A percentile compares a stretch with the other conserved stretches of the same genome.
These are phyloP conservation scores for Ploettnerulaceae sp. DNA, from an alignment of 2,329 filamentous ascomycete genomes.

Conservation along the genomic window DNA sequence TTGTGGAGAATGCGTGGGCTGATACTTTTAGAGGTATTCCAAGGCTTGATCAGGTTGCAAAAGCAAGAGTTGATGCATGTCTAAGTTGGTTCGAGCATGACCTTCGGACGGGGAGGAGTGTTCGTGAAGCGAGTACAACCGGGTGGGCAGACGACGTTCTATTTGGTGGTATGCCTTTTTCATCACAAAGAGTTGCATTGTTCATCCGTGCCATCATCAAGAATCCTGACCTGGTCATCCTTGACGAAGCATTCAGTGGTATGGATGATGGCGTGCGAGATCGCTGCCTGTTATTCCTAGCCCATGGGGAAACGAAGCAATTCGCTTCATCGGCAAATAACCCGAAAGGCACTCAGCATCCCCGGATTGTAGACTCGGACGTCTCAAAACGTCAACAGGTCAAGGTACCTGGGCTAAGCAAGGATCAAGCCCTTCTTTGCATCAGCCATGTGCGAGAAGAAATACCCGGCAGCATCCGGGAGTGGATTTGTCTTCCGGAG, in stretches of 20 bases:
- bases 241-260: slow-evolving; percentile 84
- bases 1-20: slow-evolving; percentile 83
- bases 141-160: slow-evolving; percentile 63
- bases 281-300: slow-evolving; percentile 79
- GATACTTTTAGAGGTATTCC: slow-evolving; percentile 77
- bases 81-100: slow-evolving; percentile 76
- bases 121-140: slow-evolving; percentile 9
- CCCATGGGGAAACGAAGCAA: slow-evolving; percentile 52
- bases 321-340: slow-evolving; percentile 22
- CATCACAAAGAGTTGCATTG: slow-evolving; percentile 76
- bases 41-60: slow-evolving; percentile 52
- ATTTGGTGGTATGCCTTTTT: slow-evolving; percentile 74
- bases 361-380: slow-evolving; percentile 42
- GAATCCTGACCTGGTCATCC: slow-evolving; percentile 72
- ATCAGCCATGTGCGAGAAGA: slow-evolving; percentile 90
- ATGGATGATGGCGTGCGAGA: slow-evolving; percentile 80
- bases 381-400: slow-evolving; percentile 41
- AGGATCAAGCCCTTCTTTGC: slow-evolving; percentile 78
- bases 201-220: slow-evolving; percentile 81
- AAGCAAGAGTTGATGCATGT: slow-evolving; percentile 59
- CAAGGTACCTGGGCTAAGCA: slow-evolving; percentile 56
- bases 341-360: neutral
- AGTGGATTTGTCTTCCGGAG: slow-evolving; percentile 84
- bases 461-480: slow-evolving; percentile 74
- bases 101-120: slow-evolving; percentile 46